Evolutionary conservation across 371 early-diverging fungal genomes (phyloP), one percentile per base, ranked within the genome.

Genomic region (Syncephalastrum sp.): DNA sequence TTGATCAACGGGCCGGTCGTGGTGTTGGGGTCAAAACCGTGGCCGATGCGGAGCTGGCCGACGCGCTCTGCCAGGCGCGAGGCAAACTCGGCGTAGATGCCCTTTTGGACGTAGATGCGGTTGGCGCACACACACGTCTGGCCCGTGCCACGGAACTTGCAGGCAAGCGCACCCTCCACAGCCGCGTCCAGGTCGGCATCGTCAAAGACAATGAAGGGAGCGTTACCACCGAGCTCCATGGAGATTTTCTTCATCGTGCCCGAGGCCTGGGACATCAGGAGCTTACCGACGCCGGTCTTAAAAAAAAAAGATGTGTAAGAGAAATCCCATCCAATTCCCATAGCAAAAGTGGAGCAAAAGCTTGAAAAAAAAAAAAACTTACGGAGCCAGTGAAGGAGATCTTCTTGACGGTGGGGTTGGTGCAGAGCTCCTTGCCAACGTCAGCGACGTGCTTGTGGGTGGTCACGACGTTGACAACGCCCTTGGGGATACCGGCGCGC

Each of bases 151-250:
- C 94, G 82, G 80, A 91, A 94, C 71, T 94, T 96, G 61, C 88
- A 83, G 4, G 72, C 72, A 21, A 96, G 65, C 6, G 79, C 67
- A 53, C 79, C 80, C 45, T 82, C 79, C 16, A 88, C 85, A 12
- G 91, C 90, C 38, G 67, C 60, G 44, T 78, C 73, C 4, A 91
- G 38, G 61, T 90, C 85, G 5, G 91, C 91, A 64, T 90, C 89
- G 59, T 85, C 92, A 72, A 96, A 95, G 4, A 94, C 91, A 64
- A 96, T 92, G 59, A 93, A 92, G 3, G 96, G 87, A 10, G 96
- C 94, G 59, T 92, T 92, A 52, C 92, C 93, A 47, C 93, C 93
- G 5, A 92, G 68, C 63, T 92, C 93, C 73, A 92, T 67, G 14
- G 91, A 88, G 0, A 91, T 64, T 57, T 84, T 87, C 75, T 92